A percentile compares a stretch with the other conserved stretches of the same genome.
phyloP scores from a whole-genome alignment of 75 land plant genomes.

The Sequoiadendron giganteum region DNA sequence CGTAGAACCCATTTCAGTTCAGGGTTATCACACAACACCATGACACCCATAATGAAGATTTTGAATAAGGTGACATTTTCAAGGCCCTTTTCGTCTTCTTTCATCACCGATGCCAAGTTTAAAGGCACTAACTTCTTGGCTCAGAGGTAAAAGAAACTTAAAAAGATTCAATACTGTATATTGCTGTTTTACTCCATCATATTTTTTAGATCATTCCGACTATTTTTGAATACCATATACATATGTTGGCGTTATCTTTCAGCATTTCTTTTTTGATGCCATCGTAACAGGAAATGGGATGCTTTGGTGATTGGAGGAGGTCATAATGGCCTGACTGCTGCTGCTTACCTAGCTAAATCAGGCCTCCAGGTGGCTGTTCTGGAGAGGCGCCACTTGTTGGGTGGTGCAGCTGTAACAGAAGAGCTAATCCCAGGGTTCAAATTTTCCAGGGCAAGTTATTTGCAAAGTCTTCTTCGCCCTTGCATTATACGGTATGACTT shows the following conservation, averaged over 20 bases:
- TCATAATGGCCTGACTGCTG: conserved; percentile 94
- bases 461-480: conserved; percentile 96
- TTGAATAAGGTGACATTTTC: not conserved
- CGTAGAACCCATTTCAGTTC: not conserved
- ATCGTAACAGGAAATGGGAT: conserved; percentile 64
- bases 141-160: not conserved
- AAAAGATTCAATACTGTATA: not conserved
- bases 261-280: not conserved
- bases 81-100: not conserved
- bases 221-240: no score
- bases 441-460: conserved; percentile 92
- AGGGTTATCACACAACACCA: not conserved
- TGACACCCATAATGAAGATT: not conserved
- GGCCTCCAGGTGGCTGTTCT: conserved; percentile 87
- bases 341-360: conserved; percentile 84
- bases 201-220: no score
- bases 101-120: conserved; percentile 11
- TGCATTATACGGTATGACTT: conserved; percentile 57
- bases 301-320: conserved; percentile 92
- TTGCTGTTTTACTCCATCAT: not conserved
- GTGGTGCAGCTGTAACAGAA: conserved; percentile 98
- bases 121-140: conserved; percentile 11
- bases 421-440: conserved; percentile 92
- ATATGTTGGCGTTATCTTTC: not conserved
- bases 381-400: conserved; percentile 84